Evolutionary conservation across 169 alveolate species (phyloP).

Genomic region (Eimeria tenella): DNA sequence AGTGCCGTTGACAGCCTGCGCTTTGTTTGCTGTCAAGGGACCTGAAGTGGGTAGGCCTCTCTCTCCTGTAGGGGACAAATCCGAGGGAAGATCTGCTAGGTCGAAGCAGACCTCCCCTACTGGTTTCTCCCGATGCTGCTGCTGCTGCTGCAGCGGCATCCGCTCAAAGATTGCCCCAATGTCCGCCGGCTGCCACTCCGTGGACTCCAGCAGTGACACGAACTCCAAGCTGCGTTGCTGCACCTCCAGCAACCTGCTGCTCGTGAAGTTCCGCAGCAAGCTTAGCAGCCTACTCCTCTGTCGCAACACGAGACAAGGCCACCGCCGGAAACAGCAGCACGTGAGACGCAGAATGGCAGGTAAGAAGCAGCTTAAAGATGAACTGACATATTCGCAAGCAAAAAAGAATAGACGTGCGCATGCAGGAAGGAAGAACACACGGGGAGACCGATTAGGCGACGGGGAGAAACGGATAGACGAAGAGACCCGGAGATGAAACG

Average conservation of each 20-base stretch:
- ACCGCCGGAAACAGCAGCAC: not conserved
- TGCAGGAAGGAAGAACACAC: not conserved
- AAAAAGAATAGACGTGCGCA: not conserved
- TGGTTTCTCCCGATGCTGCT: constrained; percentile 4
- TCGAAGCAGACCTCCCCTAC: constrained; percentile 66
- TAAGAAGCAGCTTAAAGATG: not conserved
- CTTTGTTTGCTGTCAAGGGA: not conserved
- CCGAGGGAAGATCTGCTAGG: constrained; percentile 60
- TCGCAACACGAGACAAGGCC: not conserved
- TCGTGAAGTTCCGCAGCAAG: constrained; percentile 10
- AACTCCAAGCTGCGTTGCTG: constrained; percentile 64
- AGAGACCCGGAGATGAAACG: too few relatives aligned
- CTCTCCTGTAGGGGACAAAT: not conserved
- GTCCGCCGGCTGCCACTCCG: constrained; percentile 57
- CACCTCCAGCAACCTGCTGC: constrained; percentile 23
- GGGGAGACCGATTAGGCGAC: not conserved
- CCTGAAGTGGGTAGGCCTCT: not conserved
- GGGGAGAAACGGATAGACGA: too few relatives aligned
- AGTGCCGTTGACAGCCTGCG: too few relatives aligned
- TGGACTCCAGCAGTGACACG: constrained; percentile 36
- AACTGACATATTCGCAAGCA: not conserved
- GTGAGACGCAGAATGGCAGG: not conserved
- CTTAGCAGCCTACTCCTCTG: constrained; percentile 35
- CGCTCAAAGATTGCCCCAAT: constrained; percentile 30
- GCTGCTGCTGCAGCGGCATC: constrained; percentile 65